Evolutionary conservation across 2,329 filamentous ascomycete genomes (phyloP), one percentile per base, ranked within the genome.

Genomic region (Phialemonium atrogriseum): DNA sequence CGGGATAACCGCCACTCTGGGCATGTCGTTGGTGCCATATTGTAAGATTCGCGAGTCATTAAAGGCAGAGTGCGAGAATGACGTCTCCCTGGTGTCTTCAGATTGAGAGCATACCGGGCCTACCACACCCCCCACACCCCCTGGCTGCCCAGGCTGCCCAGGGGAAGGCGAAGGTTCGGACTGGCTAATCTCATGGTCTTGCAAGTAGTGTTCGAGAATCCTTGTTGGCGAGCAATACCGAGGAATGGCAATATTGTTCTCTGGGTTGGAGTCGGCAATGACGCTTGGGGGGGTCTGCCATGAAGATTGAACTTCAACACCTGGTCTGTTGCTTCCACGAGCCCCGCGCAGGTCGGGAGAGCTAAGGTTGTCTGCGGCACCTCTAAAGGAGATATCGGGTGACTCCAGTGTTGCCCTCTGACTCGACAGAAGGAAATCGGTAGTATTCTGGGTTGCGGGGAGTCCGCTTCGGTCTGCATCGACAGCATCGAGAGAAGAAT

Each of bases 241-340:
- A 2, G 46, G 28, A 1, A 59, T 38, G 0, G 43, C 38, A 10
- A 51, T 30, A 46, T 53, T 39, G 32, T 58, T 54, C 7, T 56
- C 48, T 0, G 60, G 66, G 40, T 73, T 66, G 1, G 73, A 79
- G 43, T 79, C 73, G 8, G 58, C 60, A 13, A 78, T 59, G 17
- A 68, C 56, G 35, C 68, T 75, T 0, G 66, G 60, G 3, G 63
- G 65, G 10, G 59, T 50, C 26, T 48, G 47, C 59, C 60, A 67
- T 30, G 64, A 60, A 17, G 42, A 39, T 22, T 55, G 53, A 3
- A 51, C 48, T 16, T 42, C 37, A 7, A 37, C 18, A 20, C 25
- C 4, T 29, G 34, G 10, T 15, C 32, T 29, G 17, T 35, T 27
- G 17, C 26, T 20, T 21, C 30, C 27, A 21, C 19, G 27, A 23